A percentile compares a stretch with the other conserved stretches of the same genome.
These are phyloP conservation scores for Neurospora tetrasperma DNA, from an alignment of 495 filamentous ascomycete species.

Conservation along the genomic window DNA sequence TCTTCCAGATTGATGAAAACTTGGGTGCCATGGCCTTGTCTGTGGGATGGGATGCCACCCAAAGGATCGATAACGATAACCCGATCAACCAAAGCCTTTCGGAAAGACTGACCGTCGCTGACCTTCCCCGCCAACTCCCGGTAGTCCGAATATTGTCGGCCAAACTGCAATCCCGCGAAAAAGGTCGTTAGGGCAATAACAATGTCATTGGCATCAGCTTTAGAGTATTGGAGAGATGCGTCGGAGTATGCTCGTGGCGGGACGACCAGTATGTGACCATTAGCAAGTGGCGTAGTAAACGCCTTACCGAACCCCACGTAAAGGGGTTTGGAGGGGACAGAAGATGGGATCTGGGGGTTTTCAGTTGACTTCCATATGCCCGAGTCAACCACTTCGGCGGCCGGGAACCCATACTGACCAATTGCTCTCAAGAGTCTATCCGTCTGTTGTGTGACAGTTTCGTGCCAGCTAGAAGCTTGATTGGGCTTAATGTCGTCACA, in stretches of 20 bases:
- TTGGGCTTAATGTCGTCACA: constrained; percentile 38
- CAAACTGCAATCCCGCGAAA: constrained; percentile 50
- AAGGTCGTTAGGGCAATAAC: constrained; percentile 63
- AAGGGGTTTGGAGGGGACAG: constrained; percentile 17
- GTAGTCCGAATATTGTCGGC: neutral
- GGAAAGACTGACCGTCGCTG: constrained; percentile 31
- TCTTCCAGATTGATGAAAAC: constrained; percentile 95
- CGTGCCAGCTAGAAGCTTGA: constrained; percentile 15
- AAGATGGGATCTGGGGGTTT: constrained; percentile 18
- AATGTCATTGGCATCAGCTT: constrained; percentile 53
- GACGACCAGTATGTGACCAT: constrained; percentile 72
- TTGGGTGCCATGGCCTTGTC: constrained; percentile 58
- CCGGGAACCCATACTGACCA: constrained; percentile 51
- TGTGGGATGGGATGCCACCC: constrained; percentile 71
- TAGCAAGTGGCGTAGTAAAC: constrained; percentile 57
- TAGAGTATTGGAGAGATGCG: constrained; percentile 43
- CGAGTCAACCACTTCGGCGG: constrained; percentile 59
- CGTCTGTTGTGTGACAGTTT: constrained; percentile 51
- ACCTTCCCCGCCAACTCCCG: constrained; percentile 30
- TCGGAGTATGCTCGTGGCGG: constrained; percentile 57
- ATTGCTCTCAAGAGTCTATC: constrained; percentile 67
- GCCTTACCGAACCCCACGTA: constrained; percentile 40
- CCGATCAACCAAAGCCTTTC: constrained; percentile 61
- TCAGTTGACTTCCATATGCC: constrained; percentile 32
- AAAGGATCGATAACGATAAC: constrained; percentile 82